phyloP scores from a whole-genome alignment of 2,329 filamentous ascomycete genomes.

The Pseudogymnoascus verrucosus region DNA sequence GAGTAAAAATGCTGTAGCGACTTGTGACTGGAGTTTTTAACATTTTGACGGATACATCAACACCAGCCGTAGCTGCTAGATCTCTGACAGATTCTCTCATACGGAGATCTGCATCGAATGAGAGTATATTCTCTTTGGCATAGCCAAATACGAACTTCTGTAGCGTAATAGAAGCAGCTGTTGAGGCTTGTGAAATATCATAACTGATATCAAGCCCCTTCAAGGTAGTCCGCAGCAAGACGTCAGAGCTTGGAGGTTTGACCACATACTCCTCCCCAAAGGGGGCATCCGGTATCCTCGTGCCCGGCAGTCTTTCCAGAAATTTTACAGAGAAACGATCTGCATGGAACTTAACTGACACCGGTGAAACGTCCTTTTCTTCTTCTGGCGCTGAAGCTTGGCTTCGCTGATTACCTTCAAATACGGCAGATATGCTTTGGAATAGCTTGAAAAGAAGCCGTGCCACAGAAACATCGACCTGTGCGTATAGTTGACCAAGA shows the following conservation, averaged over 20 bases:
- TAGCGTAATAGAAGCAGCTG: conserved; percentile 29
- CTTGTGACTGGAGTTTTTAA: conserved; percentile 37
- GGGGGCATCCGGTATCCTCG: conserved; percentile 12
- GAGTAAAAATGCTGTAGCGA: conserved; percentile 60
- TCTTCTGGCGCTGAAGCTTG: not conserved
- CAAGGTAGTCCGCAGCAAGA: conserved; percentile 24
- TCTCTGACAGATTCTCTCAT: conserved; percentile 53
- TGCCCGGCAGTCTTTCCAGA: conserved; percentile 26
- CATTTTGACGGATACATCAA: conserved; percentile 50
- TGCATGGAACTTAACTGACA: conserved; percentile 19
- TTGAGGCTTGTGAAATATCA: conserved; percentile 13
- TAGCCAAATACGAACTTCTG: conserved; percentile 57
- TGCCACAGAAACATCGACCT: conserved; percentile 29
- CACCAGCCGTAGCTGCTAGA: conserved; percentile 47
- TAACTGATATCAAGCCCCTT: conserved; percentile 22
- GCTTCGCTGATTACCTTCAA: not conserved
- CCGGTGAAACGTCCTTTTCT: conserved; percentile 9
- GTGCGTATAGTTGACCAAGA: conserved; percentile 21
- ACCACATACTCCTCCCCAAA: conserved; percentile 7
- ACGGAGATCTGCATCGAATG: conserved; percentile 49
- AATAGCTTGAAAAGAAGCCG: conserved; percentile 25
- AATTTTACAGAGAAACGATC: conserved; percentile 25
- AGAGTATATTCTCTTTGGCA: conserved; percentile 52
- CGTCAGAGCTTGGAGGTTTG: conserved; percentile 17
- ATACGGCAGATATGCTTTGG: conserved; percentile 15